Conservation (phyloP, 208 protist species). For the Leishmania amazonensis region DNA sequence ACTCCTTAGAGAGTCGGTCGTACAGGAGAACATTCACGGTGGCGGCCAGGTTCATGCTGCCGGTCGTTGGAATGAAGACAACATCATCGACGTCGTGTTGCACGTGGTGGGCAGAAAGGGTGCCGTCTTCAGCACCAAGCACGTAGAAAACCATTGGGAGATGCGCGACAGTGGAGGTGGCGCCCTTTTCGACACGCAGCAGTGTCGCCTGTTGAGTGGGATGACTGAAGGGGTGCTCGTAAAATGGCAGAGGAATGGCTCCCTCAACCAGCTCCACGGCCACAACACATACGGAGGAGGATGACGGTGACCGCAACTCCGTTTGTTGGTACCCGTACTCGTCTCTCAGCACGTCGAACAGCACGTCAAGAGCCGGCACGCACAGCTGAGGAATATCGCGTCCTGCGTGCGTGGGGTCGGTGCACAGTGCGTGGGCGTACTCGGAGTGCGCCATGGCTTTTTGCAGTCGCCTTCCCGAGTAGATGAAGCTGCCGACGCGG, state of each 20-base stretch:
- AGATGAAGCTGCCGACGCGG: slow-evolving; percentile 42
- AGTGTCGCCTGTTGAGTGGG: neutral
- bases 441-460: slow-evolving; percentile 36
- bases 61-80: slow-evolving; percentile 66
- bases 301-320: neutral
- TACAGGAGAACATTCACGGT: slow-evolving; percentile 77
- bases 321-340: slow-evolving; percentile 13
- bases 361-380: slow-evolving; percentile 36
- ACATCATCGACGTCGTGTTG: slow-evolving; percentile 54
- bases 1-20: slow-evolving; percentile 60
- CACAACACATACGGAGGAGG: slow-evolving; percentile 33
- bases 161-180: neutral
- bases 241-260: slow-evolving; percentile 44
- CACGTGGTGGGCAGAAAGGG: slow-evolving; percentile 42
- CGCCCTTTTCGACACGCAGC: neutral
- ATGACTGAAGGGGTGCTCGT: slow-evolving; percentile 34
- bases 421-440: slow-evolving; percentile 24
- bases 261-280: slow-evolving; percentile 70
- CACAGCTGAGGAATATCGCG: slow-evolving; percentile 35
- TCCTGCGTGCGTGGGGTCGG: slow-evolving; percentile 49
- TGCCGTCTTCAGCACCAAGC: slow-evolving; percentile 69
- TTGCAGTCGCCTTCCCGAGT: slow-evolving; percentile 54
- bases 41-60: slow-evolving; percentile 80
- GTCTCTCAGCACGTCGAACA: slow-evolving; percentile 42
- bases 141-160: slow-evolving; percentile 63